Percentiles rank a stretch among this genome's conserved stretches.
Conservation (phyloP, 1,284 basidiomycete genomes). For the Malassezia equina region DNA sequence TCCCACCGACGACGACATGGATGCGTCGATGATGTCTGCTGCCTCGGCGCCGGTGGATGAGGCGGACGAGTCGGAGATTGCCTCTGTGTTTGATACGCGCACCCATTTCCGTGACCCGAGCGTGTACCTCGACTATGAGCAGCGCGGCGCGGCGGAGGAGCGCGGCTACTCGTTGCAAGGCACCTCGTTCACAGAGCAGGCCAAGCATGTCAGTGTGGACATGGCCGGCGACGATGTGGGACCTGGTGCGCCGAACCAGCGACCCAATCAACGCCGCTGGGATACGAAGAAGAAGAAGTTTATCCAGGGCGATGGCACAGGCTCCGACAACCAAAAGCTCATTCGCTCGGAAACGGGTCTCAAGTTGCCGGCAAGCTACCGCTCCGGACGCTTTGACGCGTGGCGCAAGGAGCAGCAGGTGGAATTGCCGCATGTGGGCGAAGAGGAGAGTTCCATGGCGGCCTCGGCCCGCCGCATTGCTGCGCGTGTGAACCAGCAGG, state of each 20-base stretch:
- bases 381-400: constrained; percentile 84
- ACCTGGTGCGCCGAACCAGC: constrained; percentile 34
- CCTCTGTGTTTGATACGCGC: constrained; percentile 25
- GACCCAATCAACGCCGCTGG: constrained; percentile 61
- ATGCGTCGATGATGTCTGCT: not conserved
- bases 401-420: constrained; percentile 74
- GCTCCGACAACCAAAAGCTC: constrained; percentile 87
- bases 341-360: constrained; percentile 86
- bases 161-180: constrained; percentile 55
- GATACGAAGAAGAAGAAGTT: constrained; percentile 96
- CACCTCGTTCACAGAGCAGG: constrained; percentile 74
- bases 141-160: constrained; percentile 72
- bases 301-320: constrained; percentile 68
- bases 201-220: constrained; percentile 69
- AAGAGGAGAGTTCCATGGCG: constrained; percentile 54
- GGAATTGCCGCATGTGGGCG: constrained; percentile 68
- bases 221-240: constrained; percentile 62
- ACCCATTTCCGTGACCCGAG: constrained; percentile 63
- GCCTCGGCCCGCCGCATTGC: constrained; percentile 9
- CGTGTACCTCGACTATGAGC: constrained; percentile 84
- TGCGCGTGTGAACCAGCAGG: constrained; percentile 9
- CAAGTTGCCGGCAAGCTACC: constrained; percentile 82
- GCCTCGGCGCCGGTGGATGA: not conserved
- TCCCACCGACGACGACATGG: constrained; percentile 23
- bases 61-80: constrained; percentile 21